Percentiles rank a stretch among this genome's conserved stretches.
phyloP scores from a whole-genome alignment of 345 rosid genomes.

The Rhodamnia argentea region DNA sequence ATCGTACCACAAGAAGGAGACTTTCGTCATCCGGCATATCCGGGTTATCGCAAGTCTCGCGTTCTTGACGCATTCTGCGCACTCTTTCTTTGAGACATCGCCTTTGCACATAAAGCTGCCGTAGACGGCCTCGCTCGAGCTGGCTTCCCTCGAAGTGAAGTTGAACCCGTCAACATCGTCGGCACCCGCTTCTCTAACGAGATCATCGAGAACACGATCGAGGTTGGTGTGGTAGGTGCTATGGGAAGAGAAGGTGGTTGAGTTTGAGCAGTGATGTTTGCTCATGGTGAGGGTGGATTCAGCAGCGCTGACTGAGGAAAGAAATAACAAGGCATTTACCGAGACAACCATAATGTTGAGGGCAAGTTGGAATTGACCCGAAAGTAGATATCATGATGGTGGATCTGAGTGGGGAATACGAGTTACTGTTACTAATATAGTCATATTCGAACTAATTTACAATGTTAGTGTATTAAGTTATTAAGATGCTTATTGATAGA shows the following conservation, averaged over 20 bases:
- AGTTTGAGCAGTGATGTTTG: neutral
- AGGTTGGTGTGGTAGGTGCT: constrained; percentile 1
- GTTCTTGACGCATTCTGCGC: constrained; percentile 1
- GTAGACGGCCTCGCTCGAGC: neutral
- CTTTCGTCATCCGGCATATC: neutral
- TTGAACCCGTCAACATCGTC: neutral
- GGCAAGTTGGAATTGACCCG: neutral
- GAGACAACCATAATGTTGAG: neutral
- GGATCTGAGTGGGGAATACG: neutral
- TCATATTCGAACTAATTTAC: neutral
- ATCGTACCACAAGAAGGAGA: constrained; percentile 24
- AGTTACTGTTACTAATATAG: neutral
- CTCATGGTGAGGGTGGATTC: neutral
- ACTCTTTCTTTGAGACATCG: neutral
- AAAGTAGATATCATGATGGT: neutral
- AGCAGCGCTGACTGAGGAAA: neutral
- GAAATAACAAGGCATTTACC: neutral
- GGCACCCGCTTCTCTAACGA: neutral
- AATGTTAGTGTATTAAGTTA: neutral
- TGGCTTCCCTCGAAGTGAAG: neutral
- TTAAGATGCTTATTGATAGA: neutral
- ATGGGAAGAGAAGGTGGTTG: neutral
- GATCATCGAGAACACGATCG: neutral
- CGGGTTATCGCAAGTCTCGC: neutral
- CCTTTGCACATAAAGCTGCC: constrained; percentile 18